Evolutionary conservation across 2,329 filamentous ascomycete genomes (phyloP), one percentile per base, ranked within the genome.

Genomic region (Trichoderma sp.): DNA sequence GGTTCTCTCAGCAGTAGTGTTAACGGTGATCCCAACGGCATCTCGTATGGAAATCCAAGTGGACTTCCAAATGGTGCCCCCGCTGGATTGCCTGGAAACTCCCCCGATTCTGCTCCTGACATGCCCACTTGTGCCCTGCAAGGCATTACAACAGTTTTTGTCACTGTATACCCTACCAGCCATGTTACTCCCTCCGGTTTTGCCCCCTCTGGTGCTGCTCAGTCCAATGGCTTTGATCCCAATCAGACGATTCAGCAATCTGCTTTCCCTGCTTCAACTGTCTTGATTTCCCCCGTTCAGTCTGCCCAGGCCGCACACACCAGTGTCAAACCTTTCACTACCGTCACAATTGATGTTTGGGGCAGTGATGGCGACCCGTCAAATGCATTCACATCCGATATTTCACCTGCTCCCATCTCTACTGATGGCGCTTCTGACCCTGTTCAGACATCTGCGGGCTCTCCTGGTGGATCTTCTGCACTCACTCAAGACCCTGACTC

Each of bases 61-160:
- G 63, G 63, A 39, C 37, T 28, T 43, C 32, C 56, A 30, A 61
- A 58, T 30, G 39, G 63, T 24, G 46, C 32, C 49, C 56, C 68
- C n/a, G 51, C 52, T 16, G 49, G 56, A 18, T 16, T 64, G 8
- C 37, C 56, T 54, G 65, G 51, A 43, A 72, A 67, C 55, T 66
- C 72, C 65, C 71, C 72, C 39, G 73, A 61, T 54, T 71, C 46
- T 59, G 69, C 66, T 37, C 52, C 63, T 59, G 46, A 66, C 16
- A 54, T 70, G 72, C 73, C 76, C 59, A 83, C 79, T 28, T 86
- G 84, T 72, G 76, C 79, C 70, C 69, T 78, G 51, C 73, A 78
- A 68, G 75, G 75, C 8, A 81, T 80, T 43, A 80, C 78, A 43
- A 86, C 84, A 49, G 79, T 86, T 70, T 83, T 85, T 72, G 76